phyloP scores from a whole-genome alignment of 2,329 filamentous ascomycete genomes.

The Botrytis galanthina region DNA sequence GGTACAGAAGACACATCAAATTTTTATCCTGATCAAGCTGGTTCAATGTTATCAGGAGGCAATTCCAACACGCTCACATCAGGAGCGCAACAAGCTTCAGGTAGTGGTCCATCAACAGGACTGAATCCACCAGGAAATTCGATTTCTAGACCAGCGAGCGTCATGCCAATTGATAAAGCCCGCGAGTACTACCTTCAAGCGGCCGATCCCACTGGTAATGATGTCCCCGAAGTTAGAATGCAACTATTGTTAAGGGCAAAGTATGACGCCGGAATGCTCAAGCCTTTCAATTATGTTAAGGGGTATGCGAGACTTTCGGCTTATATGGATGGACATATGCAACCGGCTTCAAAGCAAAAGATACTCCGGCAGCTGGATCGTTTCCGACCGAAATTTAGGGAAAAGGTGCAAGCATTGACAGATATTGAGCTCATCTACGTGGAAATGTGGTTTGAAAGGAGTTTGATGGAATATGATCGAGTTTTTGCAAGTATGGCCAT shows the following conservation, averaged over 20 bases:
- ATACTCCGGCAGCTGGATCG: constrained; percentile 88
- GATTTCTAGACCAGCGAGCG: constrained; percentile 60
- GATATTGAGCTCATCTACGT: constrained; percentile 93
- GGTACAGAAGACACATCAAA: constrained; percentile 66
- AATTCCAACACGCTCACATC: constrained; percentile 43
- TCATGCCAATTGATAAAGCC: constrained; percentile 57
- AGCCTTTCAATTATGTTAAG: constrained; percentile 98
- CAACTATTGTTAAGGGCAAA: constrained; percentile 91
- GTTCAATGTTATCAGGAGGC: constrained; percentile 48
- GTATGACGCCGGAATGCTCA: constrained; percentile 89
- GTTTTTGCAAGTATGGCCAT: constrained; percentile 99
- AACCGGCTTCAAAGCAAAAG: constrained; percentile 78
- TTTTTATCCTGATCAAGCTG: constrained; percentile 56
- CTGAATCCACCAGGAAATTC: constrained; percentile 49
- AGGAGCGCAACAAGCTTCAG: constrained; percentile 39
- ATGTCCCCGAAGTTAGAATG: constrained; percentile 90
- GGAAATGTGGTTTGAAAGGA: constrained; percentile 99
- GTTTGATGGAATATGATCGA: constrained; percentile 95
- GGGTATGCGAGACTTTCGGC: constrained; percentile 86
- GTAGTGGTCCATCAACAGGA: constrained; percentile 17
- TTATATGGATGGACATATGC: constrained; percentile 89
- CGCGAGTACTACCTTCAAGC: constrained; percentile 96
- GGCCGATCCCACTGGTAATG: constrained; percentile 85
- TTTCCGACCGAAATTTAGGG: constrained; percentile 92
- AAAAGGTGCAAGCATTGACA: constrained; percentile 87